A percentile compares a stretch with the other conserved stretches of the same genome.
Conservation (phyloP, 140 eudicot genomes). For the Stevia rebaudiana region DNA sequence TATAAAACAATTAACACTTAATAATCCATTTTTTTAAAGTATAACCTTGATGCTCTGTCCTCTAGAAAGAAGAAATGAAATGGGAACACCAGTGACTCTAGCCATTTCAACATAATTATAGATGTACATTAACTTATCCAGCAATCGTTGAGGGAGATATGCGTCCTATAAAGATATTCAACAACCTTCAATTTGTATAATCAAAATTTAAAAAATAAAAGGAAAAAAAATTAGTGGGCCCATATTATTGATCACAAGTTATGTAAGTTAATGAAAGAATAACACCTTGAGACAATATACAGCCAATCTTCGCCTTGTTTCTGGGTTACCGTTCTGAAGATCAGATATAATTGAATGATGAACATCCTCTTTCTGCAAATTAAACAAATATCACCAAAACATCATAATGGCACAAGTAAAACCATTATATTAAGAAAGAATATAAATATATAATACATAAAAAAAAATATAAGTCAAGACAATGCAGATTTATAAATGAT, state of each 20-base stretch:
- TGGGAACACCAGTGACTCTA: conserved; percentile 97
- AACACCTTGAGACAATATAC: conserved; percentile 95
- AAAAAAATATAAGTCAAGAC: background rate
- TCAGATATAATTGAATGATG: conserved; percentile 99
- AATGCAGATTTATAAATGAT: background rate
- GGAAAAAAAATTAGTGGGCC: background rate
- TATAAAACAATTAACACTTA: background rate
- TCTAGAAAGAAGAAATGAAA: conserved; percentile 96
- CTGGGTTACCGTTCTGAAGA: conserved; percentile 94
- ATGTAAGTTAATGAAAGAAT: conserved; percentile 9
- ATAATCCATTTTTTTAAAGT: background rate
- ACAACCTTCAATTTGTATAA: conserved; percentile 11
- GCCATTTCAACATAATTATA: conserved; percentile 99
- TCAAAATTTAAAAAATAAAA: conserved; percentile 2
- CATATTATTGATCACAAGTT: background rate
- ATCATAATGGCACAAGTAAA: conserved; percentile 7
- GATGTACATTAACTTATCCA: conserved; percentile 92
- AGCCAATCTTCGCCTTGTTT: conserved; percentile 97
- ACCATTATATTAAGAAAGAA: background rate
- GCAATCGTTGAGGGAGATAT: conserved; percentile 93
- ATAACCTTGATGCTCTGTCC: conserved; percentile 98
- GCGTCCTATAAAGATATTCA: conserved; percentile 68
- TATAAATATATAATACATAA: background rate
- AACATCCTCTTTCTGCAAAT: conserved; percentile 96
- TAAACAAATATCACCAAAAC: conserved; percentile 18